Evolutionary conservation across 208 protist species (phyloP), one percentile per base, ranked within the genome.

Genomic region (Angomonas deanei): DNA sequence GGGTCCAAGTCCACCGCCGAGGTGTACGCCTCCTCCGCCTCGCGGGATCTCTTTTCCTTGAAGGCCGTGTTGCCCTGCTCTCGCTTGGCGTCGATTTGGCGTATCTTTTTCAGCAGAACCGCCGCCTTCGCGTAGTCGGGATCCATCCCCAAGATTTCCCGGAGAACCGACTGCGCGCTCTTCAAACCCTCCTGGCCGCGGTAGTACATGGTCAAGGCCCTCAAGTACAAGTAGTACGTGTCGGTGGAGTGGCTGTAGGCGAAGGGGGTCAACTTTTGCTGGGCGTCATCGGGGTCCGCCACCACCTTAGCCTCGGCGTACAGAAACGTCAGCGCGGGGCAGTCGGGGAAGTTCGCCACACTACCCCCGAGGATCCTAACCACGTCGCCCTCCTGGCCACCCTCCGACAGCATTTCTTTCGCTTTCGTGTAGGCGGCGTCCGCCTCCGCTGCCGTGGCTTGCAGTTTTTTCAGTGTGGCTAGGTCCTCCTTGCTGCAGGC

Each of bases 51-150:
- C 61, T 93, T 93, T 50, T 66, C 71, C 61, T 84, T 82, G 72
- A 96, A 97, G 13, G 86, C 78, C 26, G 66, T 53, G 58, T 97
- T 97, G 46, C 90, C 94, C 21, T 74, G 63, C 61, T 92, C 78
- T 61, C 93, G 93, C 48, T 78, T 72, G 13, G 66, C 60, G 67
- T 95, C 89, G 10, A 95, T 62, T 27, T 61, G 34, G 17, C 86
- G 78, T 28, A 92, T 77, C 34, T 81, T 80, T 75, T 90, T 91
- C n/a, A 95, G 73, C 57, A 95, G 76, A 19, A 82, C 60, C 17
- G 64, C 66, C 30, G 80, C 70, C 31, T 81, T 79, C 49, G 28
- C 47, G 62, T 91, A 88, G 67, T 95, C 89, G 3, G 86, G 86
- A 74, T 92, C 89, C 65, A 86, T 72, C 62, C 74, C 80, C 19